Conservation (phyloP, 495 filamentous ascomycete genomes). For the Lasiosphaeria miniovina region DNA sequence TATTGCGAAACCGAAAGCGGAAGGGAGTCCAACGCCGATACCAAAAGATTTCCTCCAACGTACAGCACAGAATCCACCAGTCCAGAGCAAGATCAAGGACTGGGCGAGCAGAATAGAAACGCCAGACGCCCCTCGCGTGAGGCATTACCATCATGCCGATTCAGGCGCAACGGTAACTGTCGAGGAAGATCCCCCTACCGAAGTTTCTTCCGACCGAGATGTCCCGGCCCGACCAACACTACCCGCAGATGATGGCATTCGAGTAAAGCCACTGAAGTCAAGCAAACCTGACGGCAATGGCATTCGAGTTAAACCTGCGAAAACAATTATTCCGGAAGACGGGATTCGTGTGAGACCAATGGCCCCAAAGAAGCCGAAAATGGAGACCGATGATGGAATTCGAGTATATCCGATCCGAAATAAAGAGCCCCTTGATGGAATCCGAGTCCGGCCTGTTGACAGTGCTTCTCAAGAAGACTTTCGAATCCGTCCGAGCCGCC, state of each 20-base stretch:
- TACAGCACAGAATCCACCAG: constrained; percentile 46
- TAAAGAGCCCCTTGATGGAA: constrained; percentile 24
- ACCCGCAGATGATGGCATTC: constrained; percentile 33
- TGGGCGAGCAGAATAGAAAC: constrained; percentile 48
- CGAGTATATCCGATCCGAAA: constrained; percentile 38
- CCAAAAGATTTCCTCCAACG: constrained; percentile 52
- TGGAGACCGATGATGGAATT: constrained; percentile 5
- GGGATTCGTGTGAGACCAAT: constrained; percentile 36
- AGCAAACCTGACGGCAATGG: constrained; percentile 17
- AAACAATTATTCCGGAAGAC: constrained; percentile 23
- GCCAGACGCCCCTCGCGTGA: constrained; percentile 27
- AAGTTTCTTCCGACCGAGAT: constrained; percentile 11
- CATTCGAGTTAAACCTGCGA: constrained; percentile 5
- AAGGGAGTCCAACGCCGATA: constrained; percentile 34
- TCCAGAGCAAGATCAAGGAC: constrained; percentile 50
- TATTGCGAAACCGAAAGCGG: constrained; percentile 35
- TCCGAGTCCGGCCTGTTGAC: constrained; percentile 22
- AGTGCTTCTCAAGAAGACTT: constrained; percentile 20
- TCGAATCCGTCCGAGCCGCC: constrained; percentile 28
- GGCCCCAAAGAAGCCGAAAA: constrained; percentile 6
- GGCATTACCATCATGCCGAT: constrained; percentile 26
- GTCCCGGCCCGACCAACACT: constrained; percentile 18
- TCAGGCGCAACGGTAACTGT: constrained; percentile 30
- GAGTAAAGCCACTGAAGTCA: constrained; percentile 37
- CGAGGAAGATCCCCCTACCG: constrained; percentile 26